Conservation (phyloP, 345 rosid species). For the Bretschneidera sinensis region DNA sequence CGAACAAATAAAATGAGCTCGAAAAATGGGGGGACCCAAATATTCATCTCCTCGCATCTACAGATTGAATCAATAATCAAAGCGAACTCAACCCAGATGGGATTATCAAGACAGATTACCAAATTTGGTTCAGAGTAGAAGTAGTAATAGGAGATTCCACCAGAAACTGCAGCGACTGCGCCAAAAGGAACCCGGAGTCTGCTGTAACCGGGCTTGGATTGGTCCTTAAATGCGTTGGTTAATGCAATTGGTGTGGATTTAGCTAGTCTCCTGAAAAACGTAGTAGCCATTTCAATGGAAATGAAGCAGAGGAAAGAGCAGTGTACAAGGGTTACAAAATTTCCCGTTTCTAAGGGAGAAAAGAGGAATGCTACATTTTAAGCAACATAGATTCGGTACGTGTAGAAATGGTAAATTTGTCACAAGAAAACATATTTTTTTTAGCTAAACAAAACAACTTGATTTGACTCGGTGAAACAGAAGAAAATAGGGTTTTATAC, state of each 20-base stretch:
- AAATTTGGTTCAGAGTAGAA: conserved; percentile 46
- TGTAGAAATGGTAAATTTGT: no score
- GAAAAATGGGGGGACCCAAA: no score
- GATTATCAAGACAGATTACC: conserved; percentile 31
- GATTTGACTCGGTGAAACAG: no score
- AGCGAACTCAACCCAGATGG: conserved; percentile 12
- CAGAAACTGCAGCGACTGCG: conserved; percentile 76
- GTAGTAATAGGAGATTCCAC: conserved; percentile 69
- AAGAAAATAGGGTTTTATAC: no score
- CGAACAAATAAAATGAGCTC: not conserved
- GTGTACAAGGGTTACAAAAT: not conserved
- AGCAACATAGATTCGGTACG: no score
- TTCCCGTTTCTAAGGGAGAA: not conserved
- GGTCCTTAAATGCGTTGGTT: conserved; percentile 38
- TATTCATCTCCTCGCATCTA: no score
- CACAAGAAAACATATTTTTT: no score
- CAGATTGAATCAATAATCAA: not conserved
- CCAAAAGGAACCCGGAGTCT: conserved; percentile 53
- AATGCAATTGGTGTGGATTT: conserved; percentile 39
- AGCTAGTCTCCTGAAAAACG: conserved; percentile 56
- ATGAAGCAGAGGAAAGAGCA: not conserved
- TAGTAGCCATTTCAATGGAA: conserved; percentile 40
- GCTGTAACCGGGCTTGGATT: conserved; percentile 29
- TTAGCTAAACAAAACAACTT: no score
- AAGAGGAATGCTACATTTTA: not conserved